Base-by-base conservation (phyloP, 352 stramenopile species). In the Pythium rishiriense region DNA sequence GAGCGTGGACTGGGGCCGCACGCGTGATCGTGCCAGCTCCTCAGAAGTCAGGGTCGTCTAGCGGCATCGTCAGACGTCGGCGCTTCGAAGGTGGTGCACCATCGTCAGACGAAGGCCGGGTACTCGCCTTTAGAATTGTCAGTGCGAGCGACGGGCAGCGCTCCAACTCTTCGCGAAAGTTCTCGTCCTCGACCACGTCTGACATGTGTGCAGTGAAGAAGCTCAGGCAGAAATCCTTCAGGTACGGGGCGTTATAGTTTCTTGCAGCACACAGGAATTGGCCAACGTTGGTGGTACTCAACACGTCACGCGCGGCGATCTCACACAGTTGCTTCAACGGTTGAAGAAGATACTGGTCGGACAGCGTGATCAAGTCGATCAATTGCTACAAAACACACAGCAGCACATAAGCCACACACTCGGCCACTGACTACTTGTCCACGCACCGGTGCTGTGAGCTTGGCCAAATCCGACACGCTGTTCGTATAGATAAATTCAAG, bases 401-500 rank as follows among this genome's bases (percentile, higher is more conserved):
- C 8, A 35, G 5, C 11, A 47, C 33, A 9, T 28, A 6, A 49
- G n/a, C 25, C 6, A 25, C 42, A 1, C 42, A 48, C 19, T 14
- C 19, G 10, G 7, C 11, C 58, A 11, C 15, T 52, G 25, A 39
- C 11, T 14, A 10, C 9, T 12, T 25, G n/a, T 17, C 12, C 5
- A 79, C 80, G 41, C 73, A 94, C 87, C 37, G 82, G 82, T 1
- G 83, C 88, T 45, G 74, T 86, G 35, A 93, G 74, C 61, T 90
- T 91, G 56, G 47, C 47, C 48, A 97, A 73, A 57, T 96, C 89
- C 17, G 81, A 70, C 9, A 97, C 83, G 12, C 81, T 76, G 69
- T 97, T 97, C 4, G 90, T 97, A 71, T 97, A 97, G 51, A 97
- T 93, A 62, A 94, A 97, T 76, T 97, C 90, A 45, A 97, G 81